These are phyloP conservation scores for Paramarasmius palmivorus DNA, from an alignment of 1,284 basidiomycete genomes.

Conservation along the genomic window DNA sequence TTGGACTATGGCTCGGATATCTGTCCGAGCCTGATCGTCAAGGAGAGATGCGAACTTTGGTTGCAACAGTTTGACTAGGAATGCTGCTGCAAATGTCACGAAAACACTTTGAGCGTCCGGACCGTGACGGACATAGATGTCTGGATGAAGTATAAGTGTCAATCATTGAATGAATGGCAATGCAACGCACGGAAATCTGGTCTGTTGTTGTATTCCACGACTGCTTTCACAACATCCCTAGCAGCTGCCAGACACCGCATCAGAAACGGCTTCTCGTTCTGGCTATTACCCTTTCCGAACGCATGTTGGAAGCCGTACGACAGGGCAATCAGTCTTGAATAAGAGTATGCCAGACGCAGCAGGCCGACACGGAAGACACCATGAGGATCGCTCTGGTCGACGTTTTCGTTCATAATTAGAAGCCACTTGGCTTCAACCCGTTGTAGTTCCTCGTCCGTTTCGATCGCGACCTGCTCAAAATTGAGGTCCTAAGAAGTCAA, in stretches of 20 bases:
- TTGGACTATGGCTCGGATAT: slow-evolving; percentile 62
- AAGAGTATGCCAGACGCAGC: slow-evolving; percentile 65
- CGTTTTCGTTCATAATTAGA: slow-evolving; percentile 41
- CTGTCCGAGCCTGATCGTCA: slow-evolving; percentile 51
- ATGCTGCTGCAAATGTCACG: slow-evolving; percentile 81
- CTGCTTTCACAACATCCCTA: slow-evolving; percentile 62
- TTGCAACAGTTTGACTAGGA: slow-evolving; percentile 76
- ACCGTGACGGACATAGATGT: slow-evolving; percentile 68
- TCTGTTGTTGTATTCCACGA: slow-evolving; percentile 59
- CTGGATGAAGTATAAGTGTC: slow-evolving; percentile 26
- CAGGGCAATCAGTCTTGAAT: slow-evolving; percentile 65
- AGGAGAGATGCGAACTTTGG: slow-evolving; percentile 68
- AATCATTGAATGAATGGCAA: background rate
- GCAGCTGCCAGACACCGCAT: slow-evolving; percentile 62
- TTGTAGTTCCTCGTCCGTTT: slow-evolving; percentile 65
- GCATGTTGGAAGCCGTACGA: slow-evolving; percentile 79
- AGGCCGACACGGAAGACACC: slow-evolving; percentile 64
- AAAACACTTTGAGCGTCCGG: slow-evolving; percentile 84
- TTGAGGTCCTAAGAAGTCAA: slow-evolving; percentile 52
- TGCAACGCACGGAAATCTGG: slow-evolving; percentile 48
- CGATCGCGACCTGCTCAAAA: slow-evolving; percentile 61
- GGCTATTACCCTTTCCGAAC: slow-evolving; percentile 53
- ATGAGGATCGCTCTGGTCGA: slow-evolving; percentile 49
- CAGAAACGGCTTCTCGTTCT: slow-evolving; percentile 63
- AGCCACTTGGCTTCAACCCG: slow-evolving; percentile 57